phyloP scores from a whole-genome alignment of 179 eudicot genomes.

The Amaranthus tricolor region DNA sequence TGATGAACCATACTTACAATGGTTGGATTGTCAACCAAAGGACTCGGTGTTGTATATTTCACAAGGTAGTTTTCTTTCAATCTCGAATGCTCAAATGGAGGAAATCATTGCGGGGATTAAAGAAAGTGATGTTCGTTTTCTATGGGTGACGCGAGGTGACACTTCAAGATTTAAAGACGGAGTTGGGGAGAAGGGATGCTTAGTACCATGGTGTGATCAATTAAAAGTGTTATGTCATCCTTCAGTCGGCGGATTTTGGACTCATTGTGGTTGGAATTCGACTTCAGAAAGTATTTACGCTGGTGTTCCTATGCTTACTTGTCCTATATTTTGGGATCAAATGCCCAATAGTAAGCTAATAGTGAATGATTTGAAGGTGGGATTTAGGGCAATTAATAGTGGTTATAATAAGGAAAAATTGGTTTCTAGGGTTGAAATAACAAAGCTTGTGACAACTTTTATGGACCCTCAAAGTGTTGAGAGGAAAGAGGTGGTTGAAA shows the following conservation, averaged over 20 bases:
- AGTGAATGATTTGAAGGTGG: constrained; percentile 57
- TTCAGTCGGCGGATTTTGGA: constrained; percentile 54
- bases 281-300: constrained; percentile 40
- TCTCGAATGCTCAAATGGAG: constrained; percentile 45
- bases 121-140: constrained; percentile 39
- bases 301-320: constrained; percentile 50
- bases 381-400: constrained; percentile 34
- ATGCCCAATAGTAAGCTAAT: constrained; percentile 37
- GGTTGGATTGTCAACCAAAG: constrained; percentile 60
- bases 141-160: constrained; percentile 57
- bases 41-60: constrained; percentile 60
- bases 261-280: constrained; percentile 75
- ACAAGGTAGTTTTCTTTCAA: constrained; percentile 55
- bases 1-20: constrained; percentile 27
- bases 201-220: constrained; percentile 70
- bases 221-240: constrained; percentile 47
- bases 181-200: constrained; percentile 29
- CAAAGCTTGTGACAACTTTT: constrained; percentile 30
- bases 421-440: constrained; percentile 38
- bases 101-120: constrained; percentile 45
- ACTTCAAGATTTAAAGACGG: constrained; percentile 19
- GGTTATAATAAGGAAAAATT: background rate
- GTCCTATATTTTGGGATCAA: constrained; percentile 52
- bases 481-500: constrained; percentile 31
- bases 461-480: constrained; percentile 47